Base-by-base conservation (phyloP, 106 monocot genomes). In the Phalaenopsis equestris region DNA sequence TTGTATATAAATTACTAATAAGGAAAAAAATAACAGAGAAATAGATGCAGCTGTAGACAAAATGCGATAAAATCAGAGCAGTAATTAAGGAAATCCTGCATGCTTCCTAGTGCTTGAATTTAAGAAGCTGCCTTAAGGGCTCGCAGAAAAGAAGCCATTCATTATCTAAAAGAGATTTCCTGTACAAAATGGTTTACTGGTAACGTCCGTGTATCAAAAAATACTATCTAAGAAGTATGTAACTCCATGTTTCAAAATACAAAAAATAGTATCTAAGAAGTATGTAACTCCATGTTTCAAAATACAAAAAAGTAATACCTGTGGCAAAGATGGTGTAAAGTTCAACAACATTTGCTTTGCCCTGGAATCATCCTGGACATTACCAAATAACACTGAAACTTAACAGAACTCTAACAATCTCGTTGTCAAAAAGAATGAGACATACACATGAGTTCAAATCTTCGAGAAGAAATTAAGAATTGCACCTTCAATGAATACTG, bases 221-320 rank as follows among this genome's bases (percentile, higher is more conserved):
- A 39, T n/a, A n/a, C n/a, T 42, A 74, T 41, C 43, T 43, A 43
- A 43, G 19, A 3, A 73, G 14, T 42, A 73, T 73, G 9, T 42
- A 2, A 11, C 41, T 73, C 74, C 70, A 70, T 37, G 30, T 37
- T 37, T 70, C 38, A 70, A 74, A 9, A 41, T 74, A 74, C 41
- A 18, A 74, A 43, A 74, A 74, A n/a, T n/a, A 37, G n/a, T 43
- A 74, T 41, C 43, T 43, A 43, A 43, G 19, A 4, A 73, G 14
- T 42, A 73, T 73, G 10, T 42, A 3, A 11, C 41, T 73, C 74
- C 70, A 70, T 37, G 9, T 37, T 37, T 70, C 38, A 70, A 74
- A 10, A 42, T 74, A 74, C 41, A 19, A 74, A 45, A 74, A 74
- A n/a, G 42, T 74, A 42, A 76, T 76, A 76, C 76, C 76, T 48